Conservation (phyloP, 148 eudicot species). For the Suaeda aralocaspica region DNA sequence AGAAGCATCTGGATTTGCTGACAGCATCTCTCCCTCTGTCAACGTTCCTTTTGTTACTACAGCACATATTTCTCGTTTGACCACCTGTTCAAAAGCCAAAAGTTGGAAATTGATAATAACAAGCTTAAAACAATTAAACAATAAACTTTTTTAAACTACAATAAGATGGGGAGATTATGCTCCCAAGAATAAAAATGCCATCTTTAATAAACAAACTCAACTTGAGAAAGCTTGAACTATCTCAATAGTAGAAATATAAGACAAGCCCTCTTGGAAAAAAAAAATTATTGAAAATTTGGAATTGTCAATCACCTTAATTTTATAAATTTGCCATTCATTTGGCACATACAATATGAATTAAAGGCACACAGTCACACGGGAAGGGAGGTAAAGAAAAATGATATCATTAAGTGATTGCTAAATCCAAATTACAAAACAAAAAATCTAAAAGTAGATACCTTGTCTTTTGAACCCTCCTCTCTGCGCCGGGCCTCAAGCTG, state of each 20-base stretch:
- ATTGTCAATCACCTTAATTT: neutral
- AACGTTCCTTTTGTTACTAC: slow-evolving; percentile 92
- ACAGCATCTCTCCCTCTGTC: slow-evolving; percentile 87
- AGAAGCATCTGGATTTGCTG: slow-evolving; percentile 79
- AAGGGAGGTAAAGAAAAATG: neutral
- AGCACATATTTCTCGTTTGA: slow-evolving; percentile 92
- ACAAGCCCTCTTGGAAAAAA: neutral
- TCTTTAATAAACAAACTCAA: neutral
- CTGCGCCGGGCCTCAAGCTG: slow-evolving; percentile 87
- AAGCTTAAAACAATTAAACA: neutral
- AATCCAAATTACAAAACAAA: neutral
- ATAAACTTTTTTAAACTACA: neutral
- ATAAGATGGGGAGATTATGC: neutral
- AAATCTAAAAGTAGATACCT: slow-evolving; percentile 41
- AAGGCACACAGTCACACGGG: neutral
- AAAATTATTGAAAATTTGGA: neutral
- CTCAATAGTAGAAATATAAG: neutral
- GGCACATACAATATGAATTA: neutral
- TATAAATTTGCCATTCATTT: neutral
- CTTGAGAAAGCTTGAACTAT: neutral
- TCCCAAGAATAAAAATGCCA: neutral
- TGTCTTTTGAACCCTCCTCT: slow-evolving; percentile 86
- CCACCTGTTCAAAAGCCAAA: slow-evolving; percentile 50
- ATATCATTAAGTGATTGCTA: neutral
- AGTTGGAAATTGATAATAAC: neutral